Evolutionary conservation across 2,329 filamentous ascomycete genomes (phyloP).

Genomic region (Scytalidium lignicola): DNA sequence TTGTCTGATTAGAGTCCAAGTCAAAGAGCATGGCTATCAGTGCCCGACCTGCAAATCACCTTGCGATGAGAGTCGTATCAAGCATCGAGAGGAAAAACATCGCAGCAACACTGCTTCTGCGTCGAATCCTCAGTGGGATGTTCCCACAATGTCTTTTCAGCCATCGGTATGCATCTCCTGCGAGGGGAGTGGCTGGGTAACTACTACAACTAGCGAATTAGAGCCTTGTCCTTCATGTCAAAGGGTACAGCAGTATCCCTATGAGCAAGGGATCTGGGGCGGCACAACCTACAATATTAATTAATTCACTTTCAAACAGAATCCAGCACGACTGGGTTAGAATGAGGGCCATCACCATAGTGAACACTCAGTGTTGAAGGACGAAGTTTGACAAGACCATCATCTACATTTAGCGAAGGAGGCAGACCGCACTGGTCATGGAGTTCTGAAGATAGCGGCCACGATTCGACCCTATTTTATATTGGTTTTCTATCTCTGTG

Average conservation of each 20-base stretch:
- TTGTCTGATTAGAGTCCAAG: slow-evolving; percentile 17
- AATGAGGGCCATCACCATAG: no score
- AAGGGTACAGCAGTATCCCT: background rate
- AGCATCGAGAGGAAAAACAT: slow-evolving; percentile 3
- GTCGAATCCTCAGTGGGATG: background rate
- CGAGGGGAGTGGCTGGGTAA: background rate
- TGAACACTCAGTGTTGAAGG: no score
- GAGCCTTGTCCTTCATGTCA: background rate
- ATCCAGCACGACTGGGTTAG: no score
- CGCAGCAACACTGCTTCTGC: background rate
- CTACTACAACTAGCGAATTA: background rate
- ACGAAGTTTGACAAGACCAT: no score
- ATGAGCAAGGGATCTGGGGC: background rate
- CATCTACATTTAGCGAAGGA: no score
- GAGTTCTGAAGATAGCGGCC: no score
- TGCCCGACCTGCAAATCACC: slow-evolving; percentile 17
- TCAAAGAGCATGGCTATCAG: slow-evolving; percentile 13
- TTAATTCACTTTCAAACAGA: background rate
- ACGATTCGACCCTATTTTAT: no score
- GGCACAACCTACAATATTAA: background rate
- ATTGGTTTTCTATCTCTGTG: no score
- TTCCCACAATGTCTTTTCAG: background rate
- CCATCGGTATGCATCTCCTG: background rate
- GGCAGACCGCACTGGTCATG: no score
- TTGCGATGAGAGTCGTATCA: slow-evolving; percentile 17